Conservation (phyloP, 129 eudicot genomes). For the Escallonia rubra region DNA sequence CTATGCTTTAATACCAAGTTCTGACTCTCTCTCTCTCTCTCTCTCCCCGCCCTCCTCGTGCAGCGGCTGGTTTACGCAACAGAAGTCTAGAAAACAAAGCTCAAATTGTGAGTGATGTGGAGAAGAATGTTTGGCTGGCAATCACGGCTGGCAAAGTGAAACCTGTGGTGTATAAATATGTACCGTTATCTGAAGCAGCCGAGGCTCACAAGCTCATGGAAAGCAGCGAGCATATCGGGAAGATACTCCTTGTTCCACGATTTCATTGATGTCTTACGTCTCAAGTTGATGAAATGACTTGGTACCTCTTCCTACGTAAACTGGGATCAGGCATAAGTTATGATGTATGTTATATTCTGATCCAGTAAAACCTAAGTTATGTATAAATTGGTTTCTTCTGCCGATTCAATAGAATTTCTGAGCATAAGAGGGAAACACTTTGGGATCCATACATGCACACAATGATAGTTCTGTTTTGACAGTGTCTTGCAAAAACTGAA, state of each 20-base stretch:
- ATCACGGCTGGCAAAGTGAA: conserved; percentile 55
- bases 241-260: conserved; percentile 60
- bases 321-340: no score
- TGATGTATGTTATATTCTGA: no score
- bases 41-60: no score
- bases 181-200: conserved; percentile 65
- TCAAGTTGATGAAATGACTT: not conserved
- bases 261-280: not conserved
- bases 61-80: conserved; percentile 69
- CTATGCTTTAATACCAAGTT: not conserved
- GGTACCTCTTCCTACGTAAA: no score
- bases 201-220: conserved; percentile 79
- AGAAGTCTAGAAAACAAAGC: conserved; percentile 81
- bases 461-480: no score
- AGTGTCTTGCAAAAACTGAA: no score
- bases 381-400: no score
- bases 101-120: conserved; percentile 64
- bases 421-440: no score
- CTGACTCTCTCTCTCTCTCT: not conserved
- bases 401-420: no score
- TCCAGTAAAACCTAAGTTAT: no score
- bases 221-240: conserved; percentile 73
- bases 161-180: conserved; percentile 45
- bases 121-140: conserved; percentile 83
- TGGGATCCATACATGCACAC: no score